Percentiles rank a stretch among this genome's conserved stretches.
phyloP scores from a whole-genome alignment of 176 grass and related monocot genomes.

The Eleusine coracana region DNA sequence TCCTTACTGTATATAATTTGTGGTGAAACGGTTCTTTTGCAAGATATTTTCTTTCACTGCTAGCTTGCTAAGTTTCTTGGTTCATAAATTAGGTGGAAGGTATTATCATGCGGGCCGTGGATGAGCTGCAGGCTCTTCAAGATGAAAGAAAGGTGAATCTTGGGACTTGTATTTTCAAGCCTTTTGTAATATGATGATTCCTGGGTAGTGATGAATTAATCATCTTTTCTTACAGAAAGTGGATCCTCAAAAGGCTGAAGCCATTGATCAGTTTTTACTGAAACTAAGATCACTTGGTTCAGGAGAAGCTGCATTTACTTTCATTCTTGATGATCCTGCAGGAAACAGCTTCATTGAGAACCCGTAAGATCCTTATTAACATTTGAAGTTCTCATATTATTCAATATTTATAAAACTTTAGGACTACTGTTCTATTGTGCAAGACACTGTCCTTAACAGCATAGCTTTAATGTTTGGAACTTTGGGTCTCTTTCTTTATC shows the following conservation, averaged over 20 bases:
- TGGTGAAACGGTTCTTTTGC: constrained; percentile 5
- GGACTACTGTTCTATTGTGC: background rate
- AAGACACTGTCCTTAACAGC: background rate
- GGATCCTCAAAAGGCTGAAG: constrained; percentile 85
- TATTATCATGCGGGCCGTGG: constrained; percentile 68
- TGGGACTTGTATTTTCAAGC: background rate
- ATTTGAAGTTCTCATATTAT: constrained; percentile 14
- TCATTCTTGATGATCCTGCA: constrained; percentile 90
- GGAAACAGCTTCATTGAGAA: constrained; percentile 98
- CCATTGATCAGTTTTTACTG: constrained; percentile 81
- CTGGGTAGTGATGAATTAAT: constrained; percentile 2
- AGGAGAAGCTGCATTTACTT: constrained; percentile 72
- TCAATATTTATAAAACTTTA: background rate
- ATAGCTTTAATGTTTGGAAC: background rate
- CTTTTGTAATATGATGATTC: constrained; percentile 9
- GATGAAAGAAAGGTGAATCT: constrained; percentile 85
- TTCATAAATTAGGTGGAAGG: constrained; percentile 74
- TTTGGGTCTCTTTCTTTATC: background rate
- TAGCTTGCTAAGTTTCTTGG: constrained; percentile 7
- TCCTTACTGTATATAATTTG: constrained; percentile 2
- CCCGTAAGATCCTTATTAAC: constrained; percentile 55
- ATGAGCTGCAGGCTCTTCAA: constrained; percentile 81
- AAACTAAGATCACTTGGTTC: constrained; percentile 77
- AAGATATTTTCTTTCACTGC: background rate
- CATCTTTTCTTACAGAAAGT: constrained; percentile 67